Evolutionary conservation across 164 flowering plant species (phyloP), one percentile per base, ranked within the genome.

Genomic region (Dillenia turbinata): DNA sequence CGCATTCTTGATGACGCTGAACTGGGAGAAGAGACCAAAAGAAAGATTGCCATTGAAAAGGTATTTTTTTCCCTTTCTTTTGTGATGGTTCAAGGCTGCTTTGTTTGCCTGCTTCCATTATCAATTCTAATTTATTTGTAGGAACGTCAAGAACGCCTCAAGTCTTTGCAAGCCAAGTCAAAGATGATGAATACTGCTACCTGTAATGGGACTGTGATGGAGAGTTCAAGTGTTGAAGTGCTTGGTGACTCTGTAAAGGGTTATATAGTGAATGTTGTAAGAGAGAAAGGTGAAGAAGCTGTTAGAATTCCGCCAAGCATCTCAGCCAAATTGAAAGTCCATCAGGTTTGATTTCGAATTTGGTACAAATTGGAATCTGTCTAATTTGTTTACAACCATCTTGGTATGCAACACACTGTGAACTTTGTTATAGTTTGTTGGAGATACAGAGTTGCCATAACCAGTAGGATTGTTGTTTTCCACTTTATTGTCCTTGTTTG

Each of bases 71-170:
- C 49, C 15, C 47, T 2, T 26, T 26, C 56, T n/a, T 51, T 5
- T 26, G 40, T 26, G 40, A 26, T 26, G 40, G 40, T 26, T 26
- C 40, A 26, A 26, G 40, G 2, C n/a, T 10, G 9, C 51, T 54
- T n/a, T 62, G 6, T 14, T 22, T 47, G 5, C 11, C 16, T 8
- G 9, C 10, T 45, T 52, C 40, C 40, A 40, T 63, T 44, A 43
- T 26, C 40, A 15, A 16, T 59, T 52, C 12, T 17, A 26, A 47
- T 45, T 60, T 26, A 26, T 63, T 67, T 77, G 59, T 68, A 95
- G 99, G 97, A 87, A 68, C 97, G 97, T 6, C 99, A 91, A 77
- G 99, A 95, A 56, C 96, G 91, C 58, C 81, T 95, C 40, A 85
- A 85, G 72, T 89, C 96, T 47, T 71, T 93, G 79, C 75, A 86